Conservation (phyloP, 441 rosid species). For the Aleurites moluccanus region DNA sequence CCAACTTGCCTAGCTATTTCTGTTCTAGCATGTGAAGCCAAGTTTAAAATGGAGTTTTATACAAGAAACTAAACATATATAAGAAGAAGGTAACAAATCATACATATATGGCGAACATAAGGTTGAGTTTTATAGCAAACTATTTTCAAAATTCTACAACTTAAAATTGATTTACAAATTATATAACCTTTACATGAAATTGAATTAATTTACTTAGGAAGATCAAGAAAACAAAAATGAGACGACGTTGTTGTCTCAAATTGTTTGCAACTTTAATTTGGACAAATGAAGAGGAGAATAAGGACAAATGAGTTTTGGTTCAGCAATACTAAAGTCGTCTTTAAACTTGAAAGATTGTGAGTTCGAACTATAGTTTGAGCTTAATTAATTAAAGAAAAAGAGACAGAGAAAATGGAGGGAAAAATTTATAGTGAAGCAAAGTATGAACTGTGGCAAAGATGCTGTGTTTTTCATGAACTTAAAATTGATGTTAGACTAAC, state of each 20-base stretch:
- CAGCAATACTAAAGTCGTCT: too few species aligned
- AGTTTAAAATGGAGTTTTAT: too few species aligned
- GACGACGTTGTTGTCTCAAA: constrained; percentile 2
- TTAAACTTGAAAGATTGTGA: too few species aligned
- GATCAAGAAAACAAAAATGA: constrained; percentile 1
- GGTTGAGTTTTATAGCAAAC: neutral
- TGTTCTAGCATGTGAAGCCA: too few species aligned
- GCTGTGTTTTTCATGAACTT: constrained; percentile 25
- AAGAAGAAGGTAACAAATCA: too few species aligned
- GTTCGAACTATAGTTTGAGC: too few species aligned
- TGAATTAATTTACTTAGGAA: neutral
- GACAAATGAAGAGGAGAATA: neutral
- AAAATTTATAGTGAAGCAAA: too few species aligned
- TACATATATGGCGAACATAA: neutral
- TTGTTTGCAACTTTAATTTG: neutral
- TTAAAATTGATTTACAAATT: neutral
- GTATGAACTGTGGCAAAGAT: neutral
- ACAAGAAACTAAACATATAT: neutral
- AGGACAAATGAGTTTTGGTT: too few species aligned
- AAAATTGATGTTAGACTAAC: constrained; percentile 43
- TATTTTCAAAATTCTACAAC: neutral
- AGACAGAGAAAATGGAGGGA: too few species aligned
- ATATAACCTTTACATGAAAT: neutral
- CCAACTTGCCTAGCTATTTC: too few species aligned
- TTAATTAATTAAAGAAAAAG: too few species aligned